Percentiles rank a stretch among this genome's conserved stretches.
phyloP scores from a whole-genome alignment of 2,329 filamentous ascomycete genomes.

The Arthrobotrys pseudoclavata region DNA sequence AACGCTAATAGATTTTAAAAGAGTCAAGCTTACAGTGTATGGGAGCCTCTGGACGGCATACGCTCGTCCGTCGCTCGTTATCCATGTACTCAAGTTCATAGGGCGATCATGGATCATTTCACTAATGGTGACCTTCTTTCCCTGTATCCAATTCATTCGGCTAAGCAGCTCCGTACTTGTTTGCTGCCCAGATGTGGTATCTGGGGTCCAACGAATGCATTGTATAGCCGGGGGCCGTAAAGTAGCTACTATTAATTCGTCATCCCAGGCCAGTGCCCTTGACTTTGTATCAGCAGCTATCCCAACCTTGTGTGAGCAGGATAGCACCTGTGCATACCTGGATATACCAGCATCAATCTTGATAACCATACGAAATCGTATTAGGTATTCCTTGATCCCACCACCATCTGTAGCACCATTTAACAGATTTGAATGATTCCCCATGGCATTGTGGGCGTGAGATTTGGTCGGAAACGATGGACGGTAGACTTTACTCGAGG shows the following conservation, averaged over 20 bases:
- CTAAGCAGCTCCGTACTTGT: constrained; percentile 91
- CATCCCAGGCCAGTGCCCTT: constrained; percentile 87
- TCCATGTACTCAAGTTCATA: constrained; percentile 96
- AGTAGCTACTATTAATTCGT: constrained; percentile 92
- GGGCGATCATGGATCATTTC: constrained; percentile 95
- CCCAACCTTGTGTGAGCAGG: background rate
- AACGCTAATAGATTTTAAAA: background rate
- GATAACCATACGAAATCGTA: constrained; percentile 97
- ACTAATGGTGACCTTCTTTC: constrained; percentile 77
- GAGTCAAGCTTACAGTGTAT: constrained; percentile 39
- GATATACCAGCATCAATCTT: constrained; percentile 93
- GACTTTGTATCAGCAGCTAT: constrained; percentile 65
- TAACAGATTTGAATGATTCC: constrained; percentile 66
- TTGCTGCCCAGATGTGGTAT: constrained; percentile 79
- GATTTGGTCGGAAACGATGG: constrained; percentile 80
- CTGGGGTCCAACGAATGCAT: constrained; percentile 93
- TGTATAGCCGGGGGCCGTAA: constrained; percentile 93
- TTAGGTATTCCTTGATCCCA: constrained; percentile 85
- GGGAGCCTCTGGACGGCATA: constrained; percentile 85
- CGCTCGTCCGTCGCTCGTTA: constrained; percentile 86
- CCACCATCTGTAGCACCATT: constrained; percentile 84
- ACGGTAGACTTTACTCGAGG: constrained; percentile 85
- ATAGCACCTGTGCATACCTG: constrained; percentile 57
- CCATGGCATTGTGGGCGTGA: constrained; percentile 69
- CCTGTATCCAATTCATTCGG: constrained; percentile 84